phyloP scores from a whole-genome alignment of 1,284 basidiomycete genomes.

The Ceratobasidium sp. region DNA sequence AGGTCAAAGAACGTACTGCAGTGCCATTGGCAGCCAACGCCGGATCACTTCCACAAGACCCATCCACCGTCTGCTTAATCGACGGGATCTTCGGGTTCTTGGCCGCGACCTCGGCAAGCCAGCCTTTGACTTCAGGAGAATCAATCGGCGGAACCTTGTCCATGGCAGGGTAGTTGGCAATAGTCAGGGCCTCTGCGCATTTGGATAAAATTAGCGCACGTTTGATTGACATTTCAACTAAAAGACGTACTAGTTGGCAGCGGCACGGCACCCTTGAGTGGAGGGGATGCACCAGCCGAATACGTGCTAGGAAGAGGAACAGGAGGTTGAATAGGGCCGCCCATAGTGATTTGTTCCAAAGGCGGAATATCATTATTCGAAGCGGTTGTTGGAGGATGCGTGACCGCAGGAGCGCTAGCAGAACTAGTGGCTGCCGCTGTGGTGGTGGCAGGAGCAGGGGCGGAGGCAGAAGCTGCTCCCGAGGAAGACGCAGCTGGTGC shows the following conservation, averaged over 20 bases:
- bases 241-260: slow-evolving; percentile 52
- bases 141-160: slow-evolving; percentile 61
- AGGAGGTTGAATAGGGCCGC: slow-evolving; percentile 45
- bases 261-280: slow-evolving; percentile 53
- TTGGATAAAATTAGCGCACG: slow-evolving; percentile 1
- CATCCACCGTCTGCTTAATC: slow-evolving; percentile 58
- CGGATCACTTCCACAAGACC: slow-evolving; percentile 49
- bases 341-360: slow-evolving; percentile 47
- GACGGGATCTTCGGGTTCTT: slow-evolving; percentile 57
- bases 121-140: slow-evolving; percentile 61
- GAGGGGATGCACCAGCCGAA: slow-evolving; percentile 54
- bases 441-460: not conserved
- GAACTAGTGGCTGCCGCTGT: slow-evolving; percentile 24
- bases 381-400: slow-evolving; percentile 39
- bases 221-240: not conserved
- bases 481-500: not conserved
- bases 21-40: slow-evolving; percentile 44
- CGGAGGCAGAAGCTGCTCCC: not conserved
- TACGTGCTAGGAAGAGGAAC: slow-evolving; percentile 52
- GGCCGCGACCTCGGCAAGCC: slow-evolving; percentile 57
- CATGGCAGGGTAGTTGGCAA: slow-evolving; percentile 52
- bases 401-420: slow-evolving; percentile 7
- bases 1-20: slow-evolving; percentile 12
- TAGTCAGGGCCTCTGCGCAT: slow-evolving; percentile 37
- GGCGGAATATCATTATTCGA: slow-evolving; percentile 47